phyloP scores from a whole-genome alignment of 768 basidiomycete species.

The Scleroderma citrinum region DNA sequence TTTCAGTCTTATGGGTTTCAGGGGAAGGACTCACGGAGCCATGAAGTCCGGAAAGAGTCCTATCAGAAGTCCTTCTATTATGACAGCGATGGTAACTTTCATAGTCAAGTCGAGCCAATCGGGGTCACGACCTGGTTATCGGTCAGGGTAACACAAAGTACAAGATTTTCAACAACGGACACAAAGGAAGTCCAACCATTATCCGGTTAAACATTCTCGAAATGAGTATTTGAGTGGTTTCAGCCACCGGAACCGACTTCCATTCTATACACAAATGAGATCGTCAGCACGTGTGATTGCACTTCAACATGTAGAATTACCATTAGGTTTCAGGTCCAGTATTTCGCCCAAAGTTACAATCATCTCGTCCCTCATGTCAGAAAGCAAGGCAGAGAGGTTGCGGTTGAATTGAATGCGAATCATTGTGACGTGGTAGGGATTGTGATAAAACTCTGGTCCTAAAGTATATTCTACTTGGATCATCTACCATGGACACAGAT shows the following conservation, averaged over 20 bases:
- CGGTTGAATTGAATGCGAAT: not conserved
- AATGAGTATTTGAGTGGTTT: constrained; percentile 29
- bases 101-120: not conserved
- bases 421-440: not conserved
- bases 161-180: constrained; percentile 23
- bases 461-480: not conserved
- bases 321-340: not conserved
- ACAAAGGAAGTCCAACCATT: constrained; percentile 45
- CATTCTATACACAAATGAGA: constrained; percentile 34
- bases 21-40: not conserved
- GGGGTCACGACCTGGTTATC: not conserved
- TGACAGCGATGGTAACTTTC: not conserved
- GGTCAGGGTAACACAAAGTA: not conserved
- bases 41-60: not conserved
- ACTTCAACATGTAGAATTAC: not conserved
- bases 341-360: not conserved
- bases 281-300: not conserved
- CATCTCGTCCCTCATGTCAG: not conserved
- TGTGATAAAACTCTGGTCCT: not conserved
- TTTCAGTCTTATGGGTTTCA: too few relatives aligned
- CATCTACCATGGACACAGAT: not conserved
- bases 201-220: constrained; percentile 38
- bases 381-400: not conserved
- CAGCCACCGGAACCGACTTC: constrained; percentile 25
- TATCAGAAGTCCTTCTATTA: not conserved